These are phyloP conservation scores for Ceratocystis eucalypticola DNA, from an alignment of 2,329 filamentous ascomycete genomes.

Conservation along the genomic window DNA sequence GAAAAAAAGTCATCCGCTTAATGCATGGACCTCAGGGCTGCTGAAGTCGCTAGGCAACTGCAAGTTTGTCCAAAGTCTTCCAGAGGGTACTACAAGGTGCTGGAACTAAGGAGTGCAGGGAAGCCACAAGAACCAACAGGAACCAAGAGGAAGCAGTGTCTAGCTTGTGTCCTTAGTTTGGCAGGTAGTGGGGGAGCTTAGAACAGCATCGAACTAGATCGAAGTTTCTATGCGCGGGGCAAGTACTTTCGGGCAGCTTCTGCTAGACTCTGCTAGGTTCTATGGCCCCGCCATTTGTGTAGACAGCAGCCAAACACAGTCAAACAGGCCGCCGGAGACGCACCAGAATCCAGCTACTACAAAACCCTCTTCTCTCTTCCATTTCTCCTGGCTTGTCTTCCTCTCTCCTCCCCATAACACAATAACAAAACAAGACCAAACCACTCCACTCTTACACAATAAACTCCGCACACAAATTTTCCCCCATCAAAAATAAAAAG, in stretches of 20 bases:
- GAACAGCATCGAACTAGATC: conserved; percentile 34
- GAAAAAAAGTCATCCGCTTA: neutral
- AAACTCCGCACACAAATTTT: conserved; percentile 28
- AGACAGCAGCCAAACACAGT: conserved; percentile 2
- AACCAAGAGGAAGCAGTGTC: neutral
- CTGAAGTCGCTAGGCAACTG: neutral
- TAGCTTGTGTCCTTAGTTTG: conserved; percentile 11
- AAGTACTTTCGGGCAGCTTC: conserved; percentile 18
- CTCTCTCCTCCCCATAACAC: conserved; percentile 10
- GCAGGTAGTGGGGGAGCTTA: conserved; percentile 23
- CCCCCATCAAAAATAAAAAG: conserved; percentile 25
- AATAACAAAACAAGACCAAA: conserved; percentile 14
- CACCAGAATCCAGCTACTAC: conserved; percentile 12
- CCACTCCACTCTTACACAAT: conserved; percentile 13
- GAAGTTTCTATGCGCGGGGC: conserved; percentile 24
- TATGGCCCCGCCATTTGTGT: conserved; percentile 13
- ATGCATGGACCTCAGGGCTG: neutral
- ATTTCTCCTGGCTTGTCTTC: neutral
- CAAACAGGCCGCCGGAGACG: conserved; percentile 6
- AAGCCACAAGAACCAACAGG: neutral
- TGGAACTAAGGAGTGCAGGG: neutral
- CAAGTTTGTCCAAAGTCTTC: neutral
- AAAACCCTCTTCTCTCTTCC: conserved; percentile 16
- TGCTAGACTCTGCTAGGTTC: conserved; percentile 8
- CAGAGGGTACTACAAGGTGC: neutral